These are phyloP conservation scores for Dactylonectria macrodidyma DNA, from an alignment of 2,329 filamentous ascomycete species.

Conservation along the genomic window DNA sequence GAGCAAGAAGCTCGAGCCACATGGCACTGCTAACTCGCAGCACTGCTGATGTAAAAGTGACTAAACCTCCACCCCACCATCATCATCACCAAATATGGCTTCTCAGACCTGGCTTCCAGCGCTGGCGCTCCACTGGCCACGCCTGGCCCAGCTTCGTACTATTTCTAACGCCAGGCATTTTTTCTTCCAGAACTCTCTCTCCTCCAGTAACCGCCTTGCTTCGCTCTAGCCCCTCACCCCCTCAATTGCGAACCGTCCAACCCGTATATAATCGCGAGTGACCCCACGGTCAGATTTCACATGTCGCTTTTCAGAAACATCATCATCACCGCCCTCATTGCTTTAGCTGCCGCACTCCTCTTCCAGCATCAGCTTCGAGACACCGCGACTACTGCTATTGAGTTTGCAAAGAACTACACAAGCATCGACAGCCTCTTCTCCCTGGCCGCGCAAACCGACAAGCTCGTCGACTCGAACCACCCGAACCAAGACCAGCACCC, in stretches of 20 bases:
- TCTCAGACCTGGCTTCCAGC: not conserved
- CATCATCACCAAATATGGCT: conserved; percentile 12
- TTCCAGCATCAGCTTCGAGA: conserved; percentile 45
- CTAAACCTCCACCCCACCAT: conserved; percentile 27
- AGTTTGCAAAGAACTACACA: conserved; percentile 33
- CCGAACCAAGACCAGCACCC: conserved; percentile 27
- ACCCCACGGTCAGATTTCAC: conserved; percentile 35
- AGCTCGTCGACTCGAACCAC: conserved; percentile 24
- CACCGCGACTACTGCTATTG: conserved; percentile 37
- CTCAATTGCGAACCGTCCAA: conserved; percentile 15
- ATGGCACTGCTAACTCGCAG: not conserved
- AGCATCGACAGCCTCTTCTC: conserved; percentile 11
- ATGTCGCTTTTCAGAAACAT: conserved; percentile 52
- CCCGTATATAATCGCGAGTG: conserved; percentile 39
- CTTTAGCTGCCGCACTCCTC: conserved; percentile 47
- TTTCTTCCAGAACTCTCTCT: not conserved
- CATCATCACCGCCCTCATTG: conserved; percentile 49
- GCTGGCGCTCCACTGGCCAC: conserved; percentile 6
- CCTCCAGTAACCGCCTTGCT: not conserved
- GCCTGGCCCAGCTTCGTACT: conserved; percentile 15
- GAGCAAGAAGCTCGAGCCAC: conserved; percentile 13
- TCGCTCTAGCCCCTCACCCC: conserved; percentile 18
- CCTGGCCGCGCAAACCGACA: conserved; percentile 11
- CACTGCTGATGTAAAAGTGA: conserved; percentile 30
- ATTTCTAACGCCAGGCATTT: conserved; percentile 21